Evolutionary conservation across 2,329 filamentous ascomycete genomes (phyloP).

Genomic region (Cladosporium sp.): DNA sequence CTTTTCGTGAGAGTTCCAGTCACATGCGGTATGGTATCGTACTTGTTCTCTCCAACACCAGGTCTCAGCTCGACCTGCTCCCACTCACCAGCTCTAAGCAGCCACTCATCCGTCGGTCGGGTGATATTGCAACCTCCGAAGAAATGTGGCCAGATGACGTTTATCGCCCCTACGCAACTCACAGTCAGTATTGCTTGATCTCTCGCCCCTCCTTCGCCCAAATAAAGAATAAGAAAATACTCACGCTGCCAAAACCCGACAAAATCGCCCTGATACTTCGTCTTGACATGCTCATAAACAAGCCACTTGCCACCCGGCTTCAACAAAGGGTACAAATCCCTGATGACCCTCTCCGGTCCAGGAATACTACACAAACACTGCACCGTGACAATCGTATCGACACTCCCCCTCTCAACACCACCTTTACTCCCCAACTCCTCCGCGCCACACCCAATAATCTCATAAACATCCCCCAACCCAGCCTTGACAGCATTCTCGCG

Average conservation of each 20-base stretch:
- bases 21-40: slow-evolving; percentile 32
- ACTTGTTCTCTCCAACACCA: slow-evolving; percentile 28
- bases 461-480: slow-evolving; percentile 54
- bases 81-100: slow-evolving; percentile 32
- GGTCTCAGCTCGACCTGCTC: slow-evolving; percentile 29
- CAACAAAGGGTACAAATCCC: slow-evolving; percentile 52
- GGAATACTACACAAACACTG: slow-evolving; percentile 62
- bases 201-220: too few relatives aligned
- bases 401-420: slow-evolving; percentile 46
- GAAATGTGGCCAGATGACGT: slow-evolving; percentile 32
- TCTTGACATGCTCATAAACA: slow-evolving; percentile 56
- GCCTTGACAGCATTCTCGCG: slow-evolving; percentile 44
- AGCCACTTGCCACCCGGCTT: slow-evolving; percentile 61
- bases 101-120: slow-evolving; percentile 33
- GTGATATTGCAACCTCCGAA: slow-evolving; percentile 33
- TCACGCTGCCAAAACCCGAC: slow-evolving; percentile 33
- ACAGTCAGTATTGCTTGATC: too few relatives aligned
- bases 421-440: slow-evolving; percentile 48
- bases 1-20: slow-evolving; percentile 30
- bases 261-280: slow-evolving; percentile 30
- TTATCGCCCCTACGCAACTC: slow-evolving; percentile 25
- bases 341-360: slow-evolving; percentile 52
- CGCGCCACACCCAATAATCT: slow-evolving; percentile 59
- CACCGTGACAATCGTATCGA: slow-evolving; percentile 57
- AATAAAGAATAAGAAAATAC: too few relatives aligned